These are phyloP conservation scores for Clonostachys rosea DNA, from an alignment of 2,329 filamentous ascomycete genomes.

Conservation along the genomic window DNA sequence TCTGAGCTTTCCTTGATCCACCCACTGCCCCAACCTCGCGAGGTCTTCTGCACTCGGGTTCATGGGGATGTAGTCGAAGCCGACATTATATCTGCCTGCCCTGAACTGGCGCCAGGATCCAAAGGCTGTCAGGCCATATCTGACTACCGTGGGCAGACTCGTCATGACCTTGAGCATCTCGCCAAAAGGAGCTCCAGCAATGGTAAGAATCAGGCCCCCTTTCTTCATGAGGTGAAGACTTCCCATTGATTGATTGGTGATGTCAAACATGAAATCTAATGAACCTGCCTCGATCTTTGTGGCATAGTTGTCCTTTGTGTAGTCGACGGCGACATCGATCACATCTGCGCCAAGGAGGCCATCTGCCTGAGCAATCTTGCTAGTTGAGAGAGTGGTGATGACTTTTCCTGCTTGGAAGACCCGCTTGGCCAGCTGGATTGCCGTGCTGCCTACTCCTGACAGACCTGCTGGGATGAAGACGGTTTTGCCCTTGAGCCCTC, in stretches of 20 bases:
- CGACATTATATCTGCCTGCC: too few species aligned
- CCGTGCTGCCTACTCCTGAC: background rate
- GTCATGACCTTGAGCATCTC: too few species aligned
- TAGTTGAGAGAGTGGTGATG: constrained; percentile 36
- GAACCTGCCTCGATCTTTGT: constrained; percentile 19
- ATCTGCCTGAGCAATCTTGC: constrained; percentile 27
- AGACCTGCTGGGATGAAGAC: constrained; percentile 15
- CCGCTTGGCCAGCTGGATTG: constrained; percentile 34
- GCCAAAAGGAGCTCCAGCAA: too few species aligned
- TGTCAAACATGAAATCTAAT: constrained; percentile 39
- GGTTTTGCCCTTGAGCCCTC: constrained; percentile 27
- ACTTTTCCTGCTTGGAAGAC: constrained; percentile 35
- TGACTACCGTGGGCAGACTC: too few species aligned
- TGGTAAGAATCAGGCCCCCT: too few species aligned
- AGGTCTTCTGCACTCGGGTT: too few species aligned
- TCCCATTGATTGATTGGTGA: constrained; percentile 17
- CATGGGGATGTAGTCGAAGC: too few species aligned
- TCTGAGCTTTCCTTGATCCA: too few species aligned
- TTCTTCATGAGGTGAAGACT: too few species aligned
- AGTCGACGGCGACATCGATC: constrained; percentile 24
- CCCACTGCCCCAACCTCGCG: too few species aligned
- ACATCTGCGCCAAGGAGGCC: constrained; percentile 28
- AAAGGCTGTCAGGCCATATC: too few species aligned
- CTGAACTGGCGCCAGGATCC: too few species aligned
- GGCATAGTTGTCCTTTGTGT: constrained; percentile 9